Evolutionary conservation across 1,139 yeast genomes (phyloP).

Genomic region (Kodamaea plutei): DNA sequence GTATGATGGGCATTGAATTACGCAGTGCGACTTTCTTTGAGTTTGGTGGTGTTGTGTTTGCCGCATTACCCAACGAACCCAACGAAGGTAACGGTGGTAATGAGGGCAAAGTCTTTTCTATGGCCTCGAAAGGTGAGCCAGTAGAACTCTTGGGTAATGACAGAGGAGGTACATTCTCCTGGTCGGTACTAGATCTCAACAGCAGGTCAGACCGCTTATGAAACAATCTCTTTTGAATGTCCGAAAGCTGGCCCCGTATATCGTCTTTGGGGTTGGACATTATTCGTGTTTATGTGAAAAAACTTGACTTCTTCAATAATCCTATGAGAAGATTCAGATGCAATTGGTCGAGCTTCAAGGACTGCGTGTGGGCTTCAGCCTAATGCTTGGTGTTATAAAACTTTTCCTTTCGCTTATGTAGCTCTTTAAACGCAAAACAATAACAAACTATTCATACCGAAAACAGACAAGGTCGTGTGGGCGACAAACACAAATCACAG

Average conservation of each 20-base stretch:
- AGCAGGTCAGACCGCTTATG: constrained; percentile 17
- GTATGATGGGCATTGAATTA: constrained; percentile 13
- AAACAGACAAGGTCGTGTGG: not conserved
- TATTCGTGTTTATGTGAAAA: too few relatives aligned
- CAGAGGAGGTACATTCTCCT: constrained; percentile 18
- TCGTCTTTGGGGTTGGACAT: constrained; percentile 26
- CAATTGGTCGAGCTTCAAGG: constrained; percentile 2
- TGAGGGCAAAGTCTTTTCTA: not conserved
- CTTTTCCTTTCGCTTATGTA: too few relatives aligned
- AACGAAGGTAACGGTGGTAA: constrained; percentile 3
- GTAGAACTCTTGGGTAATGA: constrained; percentile 2
- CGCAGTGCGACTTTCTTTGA: constrained; percentile 16
- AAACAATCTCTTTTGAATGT: constrained; percentile 53
- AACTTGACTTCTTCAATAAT: too few relatives aligned
- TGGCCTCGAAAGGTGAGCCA: not conserved
- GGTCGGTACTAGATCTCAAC: constrained; percentile 12
- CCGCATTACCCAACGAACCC: not conserved
- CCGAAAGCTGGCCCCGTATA: constrained; percentile 56
- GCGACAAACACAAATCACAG: not conserved
- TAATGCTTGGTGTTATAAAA: too few relatives aligned
- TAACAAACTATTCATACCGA: too few relatives aligned
- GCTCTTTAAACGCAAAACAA: too few relatives aligned
- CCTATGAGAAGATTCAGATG: too few relatives aligned
- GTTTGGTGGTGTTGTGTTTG: constrained; percentile 7
- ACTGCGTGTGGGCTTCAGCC: constrained; percentile 5